Evolutionary conservation across 345 rosid genomes (phyloP), one percentile per base, ranked within the genome.

Genomic region (Chamaenerion angustifolium): DNA sequence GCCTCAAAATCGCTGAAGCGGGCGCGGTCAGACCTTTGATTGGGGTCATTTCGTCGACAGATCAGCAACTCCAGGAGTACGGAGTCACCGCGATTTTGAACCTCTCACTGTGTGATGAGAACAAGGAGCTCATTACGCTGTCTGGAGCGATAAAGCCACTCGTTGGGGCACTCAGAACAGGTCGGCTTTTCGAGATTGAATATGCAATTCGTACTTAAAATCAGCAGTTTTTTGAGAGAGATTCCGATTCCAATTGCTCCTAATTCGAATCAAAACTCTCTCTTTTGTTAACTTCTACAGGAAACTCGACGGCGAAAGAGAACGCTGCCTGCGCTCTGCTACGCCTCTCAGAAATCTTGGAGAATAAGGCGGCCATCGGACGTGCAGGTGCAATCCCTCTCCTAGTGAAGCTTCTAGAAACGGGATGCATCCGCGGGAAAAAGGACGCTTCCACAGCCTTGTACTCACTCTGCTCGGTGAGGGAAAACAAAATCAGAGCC

Each of bases 241-340:
- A 13, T 45, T 45, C 17, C 27, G 11, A 6, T 46, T 17, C 12
- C 11, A 10, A n/a, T 49, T 27, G 42, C 18, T 49, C 37, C 3
- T 31, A 31, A 31, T 31, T 31, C 37, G 1, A 31, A 31, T 31
- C 10, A 31, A 31, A 31, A 31, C 37, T 31, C 37, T 31, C 37
- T 31, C 8, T 31, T 31, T 7, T 31, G 37, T 31, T 31, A 23
- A 23, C 27, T 49, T 27, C 51, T 17, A 14, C 54, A 50, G 96
- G 98, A 11, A 84, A 81, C 1, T 12, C 96, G 12, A 77, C 96
- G 51, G 74, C 89, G 6, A 84, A 71, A 51, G 98, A 87, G 63
- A 92, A 92, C 82, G 82, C 96, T 0, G 89, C 98, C 0, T 87
- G 98, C 55, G 95, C 98, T 55, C 71, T 92, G n/a, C 83, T 92